phyloP scores from a whole-genome alignment of 164 flowering plant species.

The Macadamia tetraphylla region DNA sequence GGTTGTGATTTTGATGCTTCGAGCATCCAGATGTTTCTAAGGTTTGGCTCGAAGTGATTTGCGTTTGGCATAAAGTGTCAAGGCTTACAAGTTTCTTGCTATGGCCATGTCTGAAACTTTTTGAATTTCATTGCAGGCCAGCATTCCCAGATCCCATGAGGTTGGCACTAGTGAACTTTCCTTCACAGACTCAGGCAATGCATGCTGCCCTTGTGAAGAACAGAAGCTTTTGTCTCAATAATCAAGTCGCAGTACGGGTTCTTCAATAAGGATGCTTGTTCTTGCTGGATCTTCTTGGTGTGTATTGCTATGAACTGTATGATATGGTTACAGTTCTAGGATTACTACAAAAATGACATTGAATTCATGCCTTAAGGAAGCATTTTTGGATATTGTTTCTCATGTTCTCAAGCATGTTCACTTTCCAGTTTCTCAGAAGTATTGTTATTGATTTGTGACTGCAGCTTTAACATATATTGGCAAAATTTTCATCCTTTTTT shows the following conservation, averaged over 20 bases:
- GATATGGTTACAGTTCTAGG: too few relatives aligned
- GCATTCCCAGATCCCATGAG: conserved; percentile 23
- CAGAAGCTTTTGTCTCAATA: conserved; percentile 54
- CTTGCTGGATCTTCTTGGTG: neutral
- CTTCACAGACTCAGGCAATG: conserved; percentile 54
- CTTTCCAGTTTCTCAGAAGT: too few relatives aligned
- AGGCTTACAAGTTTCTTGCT: neutral
- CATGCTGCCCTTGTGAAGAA: conserved; percentile 53
- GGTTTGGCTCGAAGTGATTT: conserved; percentile 23
- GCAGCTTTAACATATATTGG: too few relatives aligned
- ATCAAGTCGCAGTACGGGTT: conserved; percentile 45
- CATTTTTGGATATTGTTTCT: too few relatives aligned
- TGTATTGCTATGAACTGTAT: too few relatives aligned
- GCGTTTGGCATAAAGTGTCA: neutral
- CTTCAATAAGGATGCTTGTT: conserved; percentile 39
- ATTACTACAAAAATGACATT: too few relatives aligned
- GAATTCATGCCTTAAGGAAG: too few relatives aligned
- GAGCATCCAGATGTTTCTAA: conserved; percentile 25
- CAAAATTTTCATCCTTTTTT: too few relatives aligned
- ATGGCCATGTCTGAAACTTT: neutral
- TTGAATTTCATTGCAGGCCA: conserved; percentile 30
- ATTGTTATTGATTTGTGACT: too few relatives aligned
- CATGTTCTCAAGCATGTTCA: too few relatives aligned
- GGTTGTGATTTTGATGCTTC: conserved; percentile 52
- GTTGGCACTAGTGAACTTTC: conserved; percentile 49